phyloP scores from a whole-genome alignment of 1,139 yeast species.

The Candida dubliniensis region DNA sequence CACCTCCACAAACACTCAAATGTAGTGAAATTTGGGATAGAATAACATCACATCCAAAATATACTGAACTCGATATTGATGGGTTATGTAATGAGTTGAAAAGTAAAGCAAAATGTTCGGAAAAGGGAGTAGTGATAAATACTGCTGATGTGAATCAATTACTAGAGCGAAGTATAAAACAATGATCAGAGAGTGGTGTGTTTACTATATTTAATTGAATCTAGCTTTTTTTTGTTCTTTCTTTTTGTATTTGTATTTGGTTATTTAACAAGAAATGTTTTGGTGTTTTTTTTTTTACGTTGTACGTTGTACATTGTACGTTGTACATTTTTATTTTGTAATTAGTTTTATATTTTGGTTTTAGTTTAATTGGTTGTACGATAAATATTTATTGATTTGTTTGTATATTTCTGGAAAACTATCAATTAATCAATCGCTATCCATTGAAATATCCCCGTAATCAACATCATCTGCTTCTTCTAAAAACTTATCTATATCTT shows the following conservation, averaged over 20 bases:
- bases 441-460: slow-evolving; percentile 30
- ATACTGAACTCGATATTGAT: slow-evolving; percentile 89
- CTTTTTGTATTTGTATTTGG: background rate
- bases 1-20: slow-evolving; percentile 42
- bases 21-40: slow-evolving; percentile 98
- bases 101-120: slow-evolving; percentile 94
- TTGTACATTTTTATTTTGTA: background rate
- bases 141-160: slow-evolving; percentile 74
- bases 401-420: background rate
- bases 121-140: slow-evolving; percentile 82
- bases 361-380: background rate
- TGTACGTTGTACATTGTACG: background rate
- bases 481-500: slow-evolving; percentile 37
- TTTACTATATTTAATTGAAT: background rate
- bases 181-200: background rate
- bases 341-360: background rate
- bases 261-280: background rate
- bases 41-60: slow-evolving; percentile 89
- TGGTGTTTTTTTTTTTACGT: background rate
- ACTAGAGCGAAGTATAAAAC: slow-evolving; percentile 40
- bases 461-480: slow-evolving; percentile 46
- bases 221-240: slow-evolving; percentile 4
- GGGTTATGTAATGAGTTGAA: slow-evolving; percentile 87
- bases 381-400: slow-evolving; percentile 1
- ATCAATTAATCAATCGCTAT: slow-evolving; percentile 5